These are phyloP conservation scores for Colletotrichum tropicale DNA, from an alignment of 2,329 filamentous ascomycete species.

Conservation along the genomic window DNA sequence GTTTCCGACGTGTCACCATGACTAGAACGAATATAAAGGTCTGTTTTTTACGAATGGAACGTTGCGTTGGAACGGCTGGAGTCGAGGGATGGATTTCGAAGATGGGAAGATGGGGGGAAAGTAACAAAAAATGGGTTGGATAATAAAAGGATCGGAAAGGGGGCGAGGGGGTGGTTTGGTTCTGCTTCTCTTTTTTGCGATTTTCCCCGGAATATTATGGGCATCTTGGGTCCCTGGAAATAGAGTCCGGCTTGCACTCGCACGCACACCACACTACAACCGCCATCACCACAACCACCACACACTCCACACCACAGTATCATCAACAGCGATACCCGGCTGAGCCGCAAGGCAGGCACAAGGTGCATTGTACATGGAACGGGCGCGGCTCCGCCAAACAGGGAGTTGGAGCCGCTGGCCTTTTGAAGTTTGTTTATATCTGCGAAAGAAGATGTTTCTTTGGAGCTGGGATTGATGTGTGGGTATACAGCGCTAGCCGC, in stretches of 20 bases:
- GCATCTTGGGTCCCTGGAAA: constrained; percentile 4
- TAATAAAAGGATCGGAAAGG: constrained; percentile 8
- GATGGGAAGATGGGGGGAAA: background rate
- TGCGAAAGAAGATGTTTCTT: background rate
- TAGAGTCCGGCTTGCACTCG: constrained; percentile 13
- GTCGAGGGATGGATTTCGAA: background rate
- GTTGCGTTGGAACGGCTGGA: background rate
- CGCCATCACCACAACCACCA: background rate
- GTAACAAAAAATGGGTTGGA: constrained; percentile 6
- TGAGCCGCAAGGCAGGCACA: background rate
- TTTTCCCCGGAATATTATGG: background rate
- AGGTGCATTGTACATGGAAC: constrained; percentile 14
- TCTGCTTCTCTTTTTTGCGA: background rate
- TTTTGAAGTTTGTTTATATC: background rate
- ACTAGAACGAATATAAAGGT: background rate
- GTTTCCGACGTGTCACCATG: background rate
- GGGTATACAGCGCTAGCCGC: background rate
- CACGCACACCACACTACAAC: background rate
- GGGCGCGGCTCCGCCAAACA: background rate
- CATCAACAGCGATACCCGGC: constrained; percentile 21
- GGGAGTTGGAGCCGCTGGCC: background rate
- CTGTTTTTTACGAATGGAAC: background rate
- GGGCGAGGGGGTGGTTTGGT: background rate
- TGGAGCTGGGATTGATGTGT: background rate
- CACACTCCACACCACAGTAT: constrained; percentile 7